phyloP scores from a whole-genome alignment of 306 rosid genomes.

The Cucurbita maxima region DNA sequence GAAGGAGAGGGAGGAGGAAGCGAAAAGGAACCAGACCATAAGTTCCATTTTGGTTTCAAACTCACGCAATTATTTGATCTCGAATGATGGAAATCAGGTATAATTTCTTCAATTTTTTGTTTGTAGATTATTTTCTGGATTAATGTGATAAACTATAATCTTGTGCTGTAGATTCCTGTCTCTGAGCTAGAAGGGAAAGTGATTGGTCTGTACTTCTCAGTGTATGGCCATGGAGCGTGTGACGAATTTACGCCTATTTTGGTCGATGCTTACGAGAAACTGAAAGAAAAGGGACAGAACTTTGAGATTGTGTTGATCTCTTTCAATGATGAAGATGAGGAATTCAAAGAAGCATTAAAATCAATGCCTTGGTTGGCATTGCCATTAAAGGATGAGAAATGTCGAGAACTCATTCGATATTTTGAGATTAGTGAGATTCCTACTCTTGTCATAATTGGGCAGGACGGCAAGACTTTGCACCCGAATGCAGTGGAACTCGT shows the following conservation, averaged over 20 bases:
- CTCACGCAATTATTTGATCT: conserved; percentile 39
- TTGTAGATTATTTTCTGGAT: neutral
- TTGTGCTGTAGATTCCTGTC: conserved; percentile 20
- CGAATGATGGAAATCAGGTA: conserved; percentile 42
- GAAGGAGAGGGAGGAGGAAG: conserved; percentile 32
- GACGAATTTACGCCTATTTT: conserved; percentile 29
- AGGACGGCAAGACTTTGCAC: conserved; percentile 50
- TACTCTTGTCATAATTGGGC: conserved; percentile 46
- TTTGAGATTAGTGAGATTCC: conserved; percentile 46
- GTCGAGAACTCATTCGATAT: conserved; percentile 24
- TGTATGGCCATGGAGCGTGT: conserved; percentile 8
- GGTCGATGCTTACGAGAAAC: conserved; percentile 34
- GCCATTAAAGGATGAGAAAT: conserved; percentile 40
- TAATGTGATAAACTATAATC: neutral
- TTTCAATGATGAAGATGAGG: conserved; percentile 33
- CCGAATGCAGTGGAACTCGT: conserved; percentile 36
- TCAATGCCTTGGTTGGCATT: conserved; percentile 47
- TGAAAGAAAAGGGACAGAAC: conserved; percentile 37
- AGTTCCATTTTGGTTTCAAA: conserved; percentile 30
- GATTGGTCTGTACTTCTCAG: conserved; percentile 44
- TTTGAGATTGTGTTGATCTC: conserved; percentile 54
- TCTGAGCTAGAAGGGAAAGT: conserved; percentile 63
- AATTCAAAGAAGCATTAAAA: conserved; percentile 23
- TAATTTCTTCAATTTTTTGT: neutral
- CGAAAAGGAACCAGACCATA: conserved; percentile 38